phyloP scores from a whole-genome alignment of 1,284 basidiomycete species.

The Ceratobasidium sp. region DNA sequence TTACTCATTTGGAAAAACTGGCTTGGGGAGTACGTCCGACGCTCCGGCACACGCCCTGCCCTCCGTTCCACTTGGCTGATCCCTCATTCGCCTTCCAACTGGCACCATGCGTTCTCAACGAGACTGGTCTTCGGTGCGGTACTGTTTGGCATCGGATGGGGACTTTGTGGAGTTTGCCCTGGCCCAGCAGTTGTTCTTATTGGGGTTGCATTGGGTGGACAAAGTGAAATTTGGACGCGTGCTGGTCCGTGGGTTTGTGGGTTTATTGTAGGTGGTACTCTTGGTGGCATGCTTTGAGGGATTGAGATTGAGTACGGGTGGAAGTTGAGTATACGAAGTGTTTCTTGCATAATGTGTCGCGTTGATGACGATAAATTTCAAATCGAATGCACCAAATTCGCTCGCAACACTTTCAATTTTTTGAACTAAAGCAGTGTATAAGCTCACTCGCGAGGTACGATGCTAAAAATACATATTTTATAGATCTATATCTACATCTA shows the following conservation, averaged over 20 bases:
- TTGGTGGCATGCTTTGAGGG: too few relatives aligned
- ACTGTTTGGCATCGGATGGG: conserved; percentile 18
- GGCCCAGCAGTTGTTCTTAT: neutral
- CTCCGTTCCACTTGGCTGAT: neutral
- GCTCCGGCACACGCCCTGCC: neutral
- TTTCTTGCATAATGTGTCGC: too few relatives aligned
- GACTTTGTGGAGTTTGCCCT: conserved; percentile 20
- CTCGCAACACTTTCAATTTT: too few relatives aligned
- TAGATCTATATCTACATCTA: too few relatives aligned
- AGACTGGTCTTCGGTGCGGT: neutral
- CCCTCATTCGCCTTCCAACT: neutral
- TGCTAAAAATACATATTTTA: too few relatives aligned
- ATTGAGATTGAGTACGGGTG: too few relatives aligned
- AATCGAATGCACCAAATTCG: too few relatives aligned
- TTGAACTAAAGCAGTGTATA: too few relatives aligned
- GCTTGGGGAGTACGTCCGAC: neutral
- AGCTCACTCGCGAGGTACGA: too few relatives aligned
- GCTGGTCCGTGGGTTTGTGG: neutral
- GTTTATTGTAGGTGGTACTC: neutral
- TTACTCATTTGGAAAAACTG: neutral
- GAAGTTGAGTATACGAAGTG: too few relatives aligned
- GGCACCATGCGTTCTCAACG: neutral
- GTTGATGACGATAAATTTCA: too few relatives aligned
- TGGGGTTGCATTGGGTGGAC: neutral
- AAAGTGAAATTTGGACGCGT: neutral